A percentile compares a stretch with the other conserved stretches of the same genome.
These are phyloP conservation scores for Mucor sp. DNA, from an alignment of 371 early-diverging fungal species.

Conservation along the genomic window DNA sequence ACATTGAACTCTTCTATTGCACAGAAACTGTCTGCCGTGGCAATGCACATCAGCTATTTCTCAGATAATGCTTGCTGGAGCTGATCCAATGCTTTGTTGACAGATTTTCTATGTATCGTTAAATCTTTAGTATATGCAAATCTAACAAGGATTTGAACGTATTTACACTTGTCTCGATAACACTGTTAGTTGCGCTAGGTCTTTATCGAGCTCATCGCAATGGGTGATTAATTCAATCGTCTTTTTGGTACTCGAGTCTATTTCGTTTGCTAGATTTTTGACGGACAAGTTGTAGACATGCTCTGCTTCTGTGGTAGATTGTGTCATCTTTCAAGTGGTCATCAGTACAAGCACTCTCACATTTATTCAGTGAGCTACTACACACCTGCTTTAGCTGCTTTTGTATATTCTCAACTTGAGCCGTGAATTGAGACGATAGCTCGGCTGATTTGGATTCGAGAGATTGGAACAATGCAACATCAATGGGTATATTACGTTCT, in stretches of 20 bases:
- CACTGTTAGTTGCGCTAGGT: conserved; percentile 21
- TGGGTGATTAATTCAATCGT: conserved; percentile 26
- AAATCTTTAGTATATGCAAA: not conserved
- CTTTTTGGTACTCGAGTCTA: conserved; percentile 20
- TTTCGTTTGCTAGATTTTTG: conserved; percentile 12
- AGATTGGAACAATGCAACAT: conserved; percentile 15
- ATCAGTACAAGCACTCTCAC: not conserved
- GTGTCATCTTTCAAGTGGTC: conserved; percentile 17
- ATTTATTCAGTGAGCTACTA: no score
- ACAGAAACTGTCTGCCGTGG: no score
- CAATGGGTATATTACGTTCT: conserved; percentile 3
- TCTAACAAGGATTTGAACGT: not conserved
- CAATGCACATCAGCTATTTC: not conserved
- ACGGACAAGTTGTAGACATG: conserved; percentile 10
- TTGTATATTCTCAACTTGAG: conserved; percentile 17
- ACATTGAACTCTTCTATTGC: no score
- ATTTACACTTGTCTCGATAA: conserved; percentile 29
- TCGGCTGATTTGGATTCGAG: conserved; percentile 17
- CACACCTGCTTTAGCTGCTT: conserved; percentile 23
- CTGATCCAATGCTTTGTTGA: conserved; percentile 24
- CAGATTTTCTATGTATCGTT: conserved; percentile 18
- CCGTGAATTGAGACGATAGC: conserved; percentile 11
- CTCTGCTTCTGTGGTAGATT: conserved; percentile 22
- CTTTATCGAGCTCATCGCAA: conserved; percentile 35
- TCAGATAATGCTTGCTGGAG: conserved; percentile 11